A percentile compares a stretch with the other conserved stretches of the same genome.
phyloP scores from a whole-genome alignment of 768 basidiomycete genomes.

The Chalciporus chontae region DNA sequence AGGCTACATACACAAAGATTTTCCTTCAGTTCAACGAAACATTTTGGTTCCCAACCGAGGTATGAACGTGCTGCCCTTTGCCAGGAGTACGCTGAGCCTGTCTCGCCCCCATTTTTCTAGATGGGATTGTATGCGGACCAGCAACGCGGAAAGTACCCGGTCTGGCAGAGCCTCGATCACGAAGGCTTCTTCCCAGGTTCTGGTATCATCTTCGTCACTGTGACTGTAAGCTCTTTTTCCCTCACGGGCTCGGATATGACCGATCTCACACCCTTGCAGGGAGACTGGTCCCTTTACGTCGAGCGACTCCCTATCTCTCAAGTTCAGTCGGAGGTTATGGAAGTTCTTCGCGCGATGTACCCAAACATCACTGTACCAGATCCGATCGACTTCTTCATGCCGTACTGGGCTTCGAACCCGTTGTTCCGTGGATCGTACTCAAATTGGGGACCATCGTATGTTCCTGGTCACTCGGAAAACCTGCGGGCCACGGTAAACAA shows the following conservation, averaged over 20 bases:
- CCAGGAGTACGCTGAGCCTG: background rate
- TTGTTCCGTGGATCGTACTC: constrained; percentile 49
- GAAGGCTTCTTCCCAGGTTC: constrained; percentile 59
- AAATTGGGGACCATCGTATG: constrained; percentile 67
- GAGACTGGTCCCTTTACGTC: constrained; percentile 58
- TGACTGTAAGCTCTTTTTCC: constrained; percentile 10
- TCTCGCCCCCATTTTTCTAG: constrained; percentile 5
- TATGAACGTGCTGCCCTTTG: background rate
- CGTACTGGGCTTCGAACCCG: constrained; percentile 52
- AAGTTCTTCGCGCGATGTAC: constrained; percentile 58
- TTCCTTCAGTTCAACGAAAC: constrained; percentile 60
- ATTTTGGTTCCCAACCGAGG: constrained; percentile 56
- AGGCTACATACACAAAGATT: constrained; percentile 64
- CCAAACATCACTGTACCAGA: constrained; percentile 51
- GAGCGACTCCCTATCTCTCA: constrained; percentile 46
- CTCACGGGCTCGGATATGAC: too few species aligned
- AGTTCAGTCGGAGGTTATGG: constrained; percentile 52
- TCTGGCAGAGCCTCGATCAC: constrained; percentile 66
- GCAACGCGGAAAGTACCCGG: constrained; percentile 60
- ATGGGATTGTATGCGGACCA: constrained; percentile 53
- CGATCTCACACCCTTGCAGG: constrained; percentile 32
- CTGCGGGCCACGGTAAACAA: constrained; percentile 49
- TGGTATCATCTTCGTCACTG: constrained; percentile 37
- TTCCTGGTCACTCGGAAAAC: constrained; percentile 50
- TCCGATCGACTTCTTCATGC: constrained; percentile 53